Conservation (phyloP, 2,329 filamentous ascomycete species). For the Clonostachys rosea region DNA sequence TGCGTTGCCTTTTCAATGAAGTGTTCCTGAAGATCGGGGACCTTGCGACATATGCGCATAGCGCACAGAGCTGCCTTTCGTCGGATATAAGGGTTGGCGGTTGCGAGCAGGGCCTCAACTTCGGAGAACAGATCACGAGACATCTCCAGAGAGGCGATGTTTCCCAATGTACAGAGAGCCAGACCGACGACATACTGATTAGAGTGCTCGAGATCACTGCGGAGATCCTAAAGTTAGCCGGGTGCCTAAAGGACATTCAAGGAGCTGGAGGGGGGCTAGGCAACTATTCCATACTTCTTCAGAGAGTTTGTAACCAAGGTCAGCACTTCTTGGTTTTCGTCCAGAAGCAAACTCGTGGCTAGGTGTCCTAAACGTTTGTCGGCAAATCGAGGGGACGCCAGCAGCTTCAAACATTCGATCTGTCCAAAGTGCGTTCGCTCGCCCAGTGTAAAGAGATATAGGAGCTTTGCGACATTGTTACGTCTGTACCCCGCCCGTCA, state of each 20-base stretch:
- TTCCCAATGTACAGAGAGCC: slow-evolving; percentile 91
- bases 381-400: slow-evolving; percentile 94
- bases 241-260: not conserved
- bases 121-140: slow-evolving; percentile 94
- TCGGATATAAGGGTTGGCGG: slow-evolving; percentile 96
- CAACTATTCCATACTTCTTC: slow-evolving; percentile 67
- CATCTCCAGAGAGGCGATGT: slow-evolving; percentile 98
- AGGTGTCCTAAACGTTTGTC: slow-evolving; percentile 96
- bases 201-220: slow-evolving; percentile 88
- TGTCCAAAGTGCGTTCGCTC: slow-evolving; percentile 98
- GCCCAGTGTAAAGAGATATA: slow-evolving; percentile 96
- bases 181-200: slow-evolving; percentile 99
- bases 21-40: slow-evolving; percentile 94
- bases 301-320: slow-evolving; percentile 96
- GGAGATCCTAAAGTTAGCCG: no score
- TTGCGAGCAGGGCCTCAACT: slow-evolving; percentile 87
- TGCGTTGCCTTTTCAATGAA: slow-evolving; percentile 92
- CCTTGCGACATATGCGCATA: slow-evolving; percentile 97
- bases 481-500: slow-evolving; percentile 50
- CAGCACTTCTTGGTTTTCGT: slow-evolving; percentile 97
- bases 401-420: slow-evolving; percentile 96
- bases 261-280: not conserved
- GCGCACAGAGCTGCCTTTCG: slow-evolving; percentile 97
- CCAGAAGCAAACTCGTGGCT: slow-evolving; percentile 90
- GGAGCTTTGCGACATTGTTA: slow-evolving; percentile 97